Evolutionary conservation across 2,329 filamentous ascomycete genomes (phyloP).

Genomic region (Calcarisporium arbuscula): DNA sequence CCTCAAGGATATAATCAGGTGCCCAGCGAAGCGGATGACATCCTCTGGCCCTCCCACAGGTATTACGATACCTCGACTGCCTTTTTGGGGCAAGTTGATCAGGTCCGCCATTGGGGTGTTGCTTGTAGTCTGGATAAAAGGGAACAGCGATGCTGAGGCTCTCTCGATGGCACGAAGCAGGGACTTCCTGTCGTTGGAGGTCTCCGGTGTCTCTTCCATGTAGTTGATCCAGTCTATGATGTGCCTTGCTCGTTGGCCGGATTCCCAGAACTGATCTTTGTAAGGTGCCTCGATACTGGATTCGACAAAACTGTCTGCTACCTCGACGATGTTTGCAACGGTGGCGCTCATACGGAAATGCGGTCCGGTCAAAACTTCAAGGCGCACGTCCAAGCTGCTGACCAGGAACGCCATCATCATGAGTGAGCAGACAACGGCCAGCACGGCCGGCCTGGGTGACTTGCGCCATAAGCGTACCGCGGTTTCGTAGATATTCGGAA

Average conservation of each 20-base stretch:
- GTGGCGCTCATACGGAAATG: no score
- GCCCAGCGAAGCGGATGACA: constrained; percentile 26
- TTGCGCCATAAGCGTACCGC: no score
- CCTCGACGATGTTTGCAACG: constrained; percentile 6
- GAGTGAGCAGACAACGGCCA: no score
- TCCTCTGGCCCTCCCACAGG: constrained; percentile 21
- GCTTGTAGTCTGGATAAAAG: constrained; percentile 17
- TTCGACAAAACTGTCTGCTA: constrained; percentile 18
- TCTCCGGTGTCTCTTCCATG: neutral
- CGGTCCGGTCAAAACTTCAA: no score
- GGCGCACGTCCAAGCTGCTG: no score
- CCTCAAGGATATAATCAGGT: constrained; percentile 26
- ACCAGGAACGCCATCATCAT: no score
- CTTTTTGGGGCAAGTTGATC: constrained; percentile 12
- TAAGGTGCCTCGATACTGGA: constrained; percentile 22
- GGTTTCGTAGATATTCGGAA: no score
- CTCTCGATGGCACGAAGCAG: constrained; percentile 7
- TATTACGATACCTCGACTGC: constrained; percentile 28
- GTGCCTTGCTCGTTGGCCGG: constrained; percentile 21
- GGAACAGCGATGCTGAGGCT: constrained; percentile 15
- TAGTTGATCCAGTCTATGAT: constrained; percentile 15
- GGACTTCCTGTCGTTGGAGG: neutral
- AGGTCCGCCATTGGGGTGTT: constrained; percentile 13
- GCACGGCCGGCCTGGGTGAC: no score
- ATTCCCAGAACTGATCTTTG: constrained; percentile 24